Evolutionary conservation across 106 monocot species (phyloP), one percentile per base, ranked within the genome.

Genomic region (Alisma plantagoaquatica): DNA sequence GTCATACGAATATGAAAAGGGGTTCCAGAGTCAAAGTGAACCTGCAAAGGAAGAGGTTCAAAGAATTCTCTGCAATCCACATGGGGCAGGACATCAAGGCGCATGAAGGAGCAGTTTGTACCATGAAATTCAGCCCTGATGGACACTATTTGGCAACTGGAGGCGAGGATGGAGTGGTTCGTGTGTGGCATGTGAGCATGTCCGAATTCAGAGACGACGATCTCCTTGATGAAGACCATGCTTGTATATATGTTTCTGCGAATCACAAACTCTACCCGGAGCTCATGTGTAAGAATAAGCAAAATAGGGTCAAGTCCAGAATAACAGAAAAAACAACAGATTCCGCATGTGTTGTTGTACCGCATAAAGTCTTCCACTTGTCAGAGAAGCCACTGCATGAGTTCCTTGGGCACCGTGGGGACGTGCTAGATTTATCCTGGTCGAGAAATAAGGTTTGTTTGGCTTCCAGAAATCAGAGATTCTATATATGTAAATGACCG

Each of bases 401-500:
- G 53, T 87, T 96, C 62, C 44, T 38, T 53, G 96, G 84, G 2
- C 96, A 96, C 59, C 29, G 53, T 33, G 84, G 75, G 27, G 76
- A 69, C 55, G 67, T 96, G 0, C 47, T 96, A 56, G 96, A 96
- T 69, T 70, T 96, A 27, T 83, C 88, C 21, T 96, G 96, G 96
- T 96, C 96, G 25, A 76, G 69, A 8, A 53, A 70, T 65, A 73
- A 74, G 62, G 91, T 85, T 4, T 43, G 57, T 82, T 44, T 64
- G 35, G 38, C 43, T 23, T 19, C 4, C 17, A 22, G 24, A 31
- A 47, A 7, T 1, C 30, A 4, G 14, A 14, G 6, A 7, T 38
- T 38, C 50, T 42, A 33, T 4, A 31, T 54, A 1, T 29, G 10
- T 8, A 17, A n/a, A 9, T 54, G 5, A 19, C 53, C 50, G 4